Conservation (phyloP, 768 basidiomycete species). For the Hortiboletus flavorubellus region DNA sequence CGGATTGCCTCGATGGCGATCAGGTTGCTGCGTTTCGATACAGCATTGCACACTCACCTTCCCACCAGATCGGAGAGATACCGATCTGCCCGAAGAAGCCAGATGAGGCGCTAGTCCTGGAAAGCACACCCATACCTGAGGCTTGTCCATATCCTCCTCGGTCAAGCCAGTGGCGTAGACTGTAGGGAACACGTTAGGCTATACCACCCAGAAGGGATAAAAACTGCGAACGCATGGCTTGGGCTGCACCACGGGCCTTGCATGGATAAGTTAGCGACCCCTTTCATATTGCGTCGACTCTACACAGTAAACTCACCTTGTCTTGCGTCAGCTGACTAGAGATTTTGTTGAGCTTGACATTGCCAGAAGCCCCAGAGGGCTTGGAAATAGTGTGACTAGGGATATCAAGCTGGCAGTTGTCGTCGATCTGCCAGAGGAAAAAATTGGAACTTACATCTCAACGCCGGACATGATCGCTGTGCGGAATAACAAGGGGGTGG, state of each 20-base stretch:
- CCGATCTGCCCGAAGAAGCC: slow-evolving; percentile 55
- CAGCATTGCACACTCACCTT: slow-evolving; percentile 46
- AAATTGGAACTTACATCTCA: slow-evolving; percentile 49
- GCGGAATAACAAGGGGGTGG: background rate
- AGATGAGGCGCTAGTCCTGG: slow-evolving; percentile 1
- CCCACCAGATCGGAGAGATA: slow-evolving; percentile 90
- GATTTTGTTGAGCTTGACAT: slow-evolving; percentile 65
- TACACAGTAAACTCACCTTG: slow-evolving; percentile 49
- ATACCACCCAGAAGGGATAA: background rate
- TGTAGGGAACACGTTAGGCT: background rate
- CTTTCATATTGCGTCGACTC: background rate
- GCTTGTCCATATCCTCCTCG: slow-evolving; percentile 80
- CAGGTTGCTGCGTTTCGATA: background rate
- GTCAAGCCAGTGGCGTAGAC: slow-evolving; percentile 78
- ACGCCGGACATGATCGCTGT: slow-evolving; percentile 52
- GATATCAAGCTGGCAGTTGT: background rate
- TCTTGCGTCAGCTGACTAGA: slow-evolving; percentile 73
- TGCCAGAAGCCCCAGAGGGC: slow-evolving; percentile 24
- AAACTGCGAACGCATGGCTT: slow-evolving; percentile 72
- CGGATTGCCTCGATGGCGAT: slow-evolving; percentile 60
- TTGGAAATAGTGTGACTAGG: slow-evolving; percentile 21
- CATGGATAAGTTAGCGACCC: background rate
- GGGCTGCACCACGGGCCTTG: slow-evolving; percentile 67
- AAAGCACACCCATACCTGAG: slow-evolving; percentile 51
- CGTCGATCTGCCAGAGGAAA: background rate